Evolutionary conservation across 257 asterid genomes (phyloP), one percentile per base, ranked within the genome.

Genomic region (Paraleonurus japonicus): DNA sequence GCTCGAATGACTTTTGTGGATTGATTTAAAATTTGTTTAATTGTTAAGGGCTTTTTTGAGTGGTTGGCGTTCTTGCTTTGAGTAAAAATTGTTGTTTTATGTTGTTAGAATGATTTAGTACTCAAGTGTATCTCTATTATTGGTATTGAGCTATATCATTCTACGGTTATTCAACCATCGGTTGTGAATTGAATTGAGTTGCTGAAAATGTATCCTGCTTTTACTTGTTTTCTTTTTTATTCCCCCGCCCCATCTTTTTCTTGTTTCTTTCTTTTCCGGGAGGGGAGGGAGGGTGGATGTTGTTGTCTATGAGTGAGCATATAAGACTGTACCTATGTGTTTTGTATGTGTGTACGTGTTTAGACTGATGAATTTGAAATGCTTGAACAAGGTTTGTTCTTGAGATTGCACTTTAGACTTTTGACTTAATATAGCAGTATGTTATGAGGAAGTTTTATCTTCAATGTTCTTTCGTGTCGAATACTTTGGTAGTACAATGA

Each of bases 61-160:
- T 70, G 73, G 57, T 61, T 47, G 43, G 27, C 32, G 64, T 60
- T 48, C 53, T 59, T 78, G 73, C 50, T 67, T 64, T 74, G 61
- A 39, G 37, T 67, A 30, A 23, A 58, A 20, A 35, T 19, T 30
- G 17, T 28, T 10, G 4, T 64, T n/a, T 61, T 13, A 58, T 60
- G 0, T 26, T 16, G 17, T 10, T 77, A 6, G 45, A 48, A 16
- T 62, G 48, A 32, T 30, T 48, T 41, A 13, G 33, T 73, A 19
- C 65, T 70, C 45, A 61, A 22, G 13, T 63, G 45, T 7, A 74
- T 60, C 16, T 32, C 28, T 53, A 10, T 45, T 58, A 41, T 37
- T 64, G 51, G 32, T 59, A 7, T 13, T 66, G 68, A 61, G 7
- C n/a, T 53, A 3, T 23, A 58, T 17, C 13, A 39, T 9, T 53